A percentile compares a stretch with the other conserved stretches of the same genome.
These are phyloP conservation scores for Leccinum obscurum DNA, from an alignment of 768 basidiomycete genomes.

Conservation along the genomic window DNA sequence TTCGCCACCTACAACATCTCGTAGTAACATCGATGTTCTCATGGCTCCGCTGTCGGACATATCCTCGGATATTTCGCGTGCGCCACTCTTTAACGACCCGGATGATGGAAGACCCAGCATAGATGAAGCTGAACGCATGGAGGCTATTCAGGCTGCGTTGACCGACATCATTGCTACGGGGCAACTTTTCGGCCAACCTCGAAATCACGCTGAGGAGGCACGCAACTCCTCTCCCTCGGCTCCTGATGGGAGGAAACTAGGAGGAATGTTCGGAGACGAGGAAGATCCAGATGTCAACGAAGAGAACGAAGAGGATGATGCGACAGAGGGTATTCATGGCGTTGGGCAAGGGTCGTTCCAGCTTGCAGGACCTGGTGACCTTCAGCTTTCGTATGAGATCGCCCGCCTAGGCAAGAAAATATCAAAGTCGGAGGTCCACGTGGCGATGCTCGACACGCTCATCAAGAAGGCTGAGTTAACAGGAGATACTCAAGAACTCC, in stretches of 20 bases:
- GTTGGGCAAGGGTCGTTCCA: constrained; percentile 57
- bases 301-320: constrained; percentile 46
- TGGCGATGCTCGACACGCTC: constrained; percentile 78
- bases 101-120: constrained; percentile 54
- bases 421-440: constrained; percentile 74
- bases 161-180: constrained; percentile 94
- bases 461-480: constrained; percentile 95
- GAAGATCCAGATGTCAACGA: constrained; percentile 43
- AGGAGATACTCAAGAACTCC: constrained; percentile 84
- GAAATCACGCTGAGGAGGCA: constrained; percentile 10
- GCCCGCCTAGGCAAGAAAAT: constrained; percentile 75
- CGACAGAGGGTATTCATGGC: constrained; percentile 19
- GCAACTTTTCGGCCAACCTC: constrained; percentile 41
- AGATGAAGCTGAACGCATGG: constrained; percentile 83
- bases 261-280: constrained; percentile 40
- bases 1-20: constrained; percentile 25
- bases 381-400: constrained; percentile 88
- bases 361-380: constrained; percentile 84
- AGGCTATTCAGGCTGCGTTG: constrained; percentile 94
- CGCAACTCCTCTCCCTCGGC: constrained; percentile 7
- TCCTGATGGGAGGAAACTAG: constrained; percentile 15
- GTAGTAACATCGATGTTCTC: constrained; percentile 71
- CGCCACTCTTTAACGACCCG: constrained; percentile 80
- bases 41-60: constrained; percentile 68
- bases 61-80: constrained; percentile 55